Conservation (phyloP, 2,329 filamentous ascomycete genomes). For the Talaromyces sp. region DNA sequence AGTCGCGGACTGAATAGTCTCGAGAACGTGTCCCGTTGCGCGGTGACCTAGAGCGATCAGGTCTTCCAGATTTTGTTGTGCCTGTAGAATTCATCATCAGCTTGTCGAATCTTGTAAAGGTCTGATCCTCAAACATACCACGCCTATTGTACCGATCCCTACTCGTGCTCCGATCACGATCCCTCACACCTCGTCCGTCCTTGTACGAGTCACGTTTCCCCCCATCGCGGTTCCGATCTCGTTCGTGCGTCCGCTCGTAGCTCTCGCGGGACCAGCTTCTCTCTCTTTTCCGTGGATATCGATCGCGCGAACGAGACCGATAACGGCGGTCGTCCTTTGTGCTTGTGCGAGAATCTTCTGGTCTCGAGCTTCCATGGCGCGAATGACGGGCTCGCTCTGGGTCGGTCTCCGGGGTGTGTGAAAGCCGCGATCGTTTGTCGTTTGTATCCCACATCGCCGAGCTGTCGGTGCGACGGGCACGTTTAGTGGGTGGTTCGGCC, state of each 20-base stretch:
- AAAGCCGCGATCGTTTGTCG: constrained; percentile 29
- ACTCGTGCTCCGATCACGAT: constrained; percentile 40
- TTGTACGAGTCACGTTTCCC: constrained; percentile 32
- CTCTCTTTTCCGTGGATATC: constrained; percentile 40
- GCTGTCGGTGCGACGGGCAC: constrained; percentile 54
- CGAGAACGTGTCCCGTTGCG: constrained; percentile 39
- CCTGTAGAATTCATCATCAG: constrained; percentile 21
- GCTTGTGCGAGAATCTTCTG: constrained; percentile 28
- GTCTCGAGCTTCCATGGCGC: constrained; percentile 32
- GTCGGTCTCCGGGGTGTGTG: constrained; percentile 28
- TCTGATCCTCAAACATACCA: constrained; percentile 29
- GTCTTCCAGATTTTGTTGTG: constrained; percentile 31
- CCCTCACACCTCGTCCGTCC: constrained; percentile 38
- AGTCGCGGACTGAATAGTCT: constrained; percentile 25
- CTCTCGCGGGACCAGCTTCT: constrained; percentile 45
- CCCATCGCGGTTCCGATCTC: constrained; percentile 29
- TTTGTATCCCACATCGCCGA: constrained; percentile 59
- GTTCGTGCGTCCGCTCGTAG: constrained; percentile 17
- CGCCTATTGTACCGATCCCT: constrained; percentile 39
- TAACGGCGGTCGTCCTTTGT: constrained; percentile 41
- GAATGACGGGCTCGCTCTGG: constrained; percentile 35
- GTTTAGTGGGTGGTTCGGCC: constrained; percentile 54
- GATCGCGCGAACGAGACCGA: constrained; percentile 40
- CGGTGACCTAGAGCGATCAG: constrained; percentile 37
- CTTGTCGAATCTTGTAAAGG: too few species aligned